phyloP scores from a whole-genome alignment of 2,329 filamentous ascomycete species.

The Graphiopsis chlorocephala region DNA sequence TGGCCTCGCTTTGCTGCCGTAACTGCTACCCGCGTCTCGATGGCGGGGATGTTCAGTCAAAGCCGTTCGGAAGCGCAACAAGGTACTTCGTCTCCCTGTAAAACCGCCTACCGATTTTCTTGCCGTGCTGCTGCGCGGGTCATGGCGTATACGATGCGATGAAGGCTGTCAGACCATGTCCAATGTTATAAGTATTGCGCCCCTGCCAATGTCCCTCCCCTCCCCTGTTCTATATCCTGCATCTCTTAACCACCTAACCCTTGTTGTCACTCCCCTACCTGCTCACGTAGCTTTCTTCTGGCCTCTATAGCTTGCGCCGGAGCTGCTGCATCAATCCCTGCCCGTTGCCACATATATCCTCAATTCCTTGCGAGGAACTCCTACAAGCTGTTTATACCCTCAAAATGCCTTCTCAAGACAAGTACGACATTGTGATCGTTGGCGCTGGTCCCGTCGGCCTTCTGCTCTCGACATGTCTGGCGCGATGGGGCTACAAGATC shows the following conservation, averaged over 20 bases:
- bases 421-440: constrained; percentile 73
- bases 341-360: not conserved
- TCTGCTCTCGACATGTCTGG: constrained; percentile 81
- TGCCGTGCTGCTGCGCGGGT: not conserved
- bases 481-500: constrained; percentile 90
- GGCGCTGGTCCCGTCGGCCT: constrained; percentile 87
- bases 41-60: not conserved
- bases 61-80: constrained; percentile 7
- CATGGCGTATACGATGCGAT: constrained; percentile 12
- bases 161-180: not conserved
- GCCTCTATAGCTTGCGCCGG: not conserved
- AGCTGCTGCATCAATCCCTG: not conserved
- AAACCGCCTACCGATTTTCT: constrained; percentile 9
- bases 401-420: constrained; percentile 34
- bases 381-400: not conserved
- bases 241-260: not conserved
- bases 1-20: not conserved
- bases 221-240: not conserved
- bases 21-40: not conserved
- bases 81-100: constrained; percentile 1
- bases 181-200: constrained; percentile 7
- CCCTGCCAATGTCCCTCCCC: not conserved
- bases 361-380: not conserved
- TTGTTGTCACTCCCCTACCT: not conserved
- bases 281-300: not conserved